A percentile compares a stretch with the other conserved stretches of the same genome.
Evolutionary conservation across 805 yeast species (phyloP).

Genomic region (Jamesozyma spencerorum): DNA sequence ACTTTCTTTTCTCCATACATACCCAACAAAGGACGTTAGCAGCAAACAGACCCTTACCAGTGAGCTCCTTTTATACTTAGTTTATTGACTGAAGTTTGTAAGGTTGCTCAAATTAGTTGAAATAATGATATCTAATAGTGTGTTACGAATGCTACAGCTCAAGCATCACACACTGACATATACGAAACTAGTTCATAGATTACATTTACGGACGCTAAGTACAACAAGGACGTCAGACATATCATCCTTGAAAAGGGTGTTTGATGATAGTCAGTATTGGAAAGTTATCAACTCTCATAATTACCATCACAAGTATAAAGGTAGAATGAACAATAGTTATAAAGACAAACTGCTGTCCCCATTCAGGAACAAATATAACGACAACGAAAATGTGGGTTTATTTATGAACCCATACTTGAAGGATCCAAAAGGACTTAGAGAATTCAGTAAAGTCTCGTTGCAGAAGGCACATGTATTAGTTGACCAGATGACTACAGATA

Average conservation of each 20-base stretch:
- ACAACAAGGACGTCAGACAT: background rate
- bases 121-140: too few species aligned
- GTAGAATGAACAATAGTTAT: slow-evolving; percentile 4
- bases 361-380: background rate
- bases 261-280: slow-evolving; percentile 57
- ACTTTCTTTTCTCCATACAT: too few species aligned
- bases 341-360: slow-evolving; percentile 7
- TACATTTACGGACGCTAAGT: background rate
- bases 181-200: background rate
- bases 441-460: slow-evolving; percentile 61
- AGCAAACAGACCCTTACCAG: too few species aligned
- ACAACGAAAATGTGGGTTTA: slow-evolving; percentile 42
- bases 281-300: slow-evolving; percentile 36
- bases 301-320: slow-evolving; percentile 6
- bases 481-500: slow-evolving; percentile 41
- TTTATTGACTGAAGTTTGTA: too few species aligned
- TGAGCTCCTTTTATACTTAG: too few species aligned
- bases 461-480: slow-evolving; percentile 55
- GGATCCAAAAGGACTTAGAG: slow-evolving; percentile 59
- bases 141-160: too few species aligned
- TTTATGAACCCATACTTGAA: slow-evolving; percentile 65
- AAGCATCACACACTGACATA: background rate
- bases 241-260: slow-evolving; percentile 35
- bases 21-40: too few species aligned
- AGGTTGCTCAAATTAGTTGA: too few species aligned